Conservation (phyloP, 352 stramenopile species). For the Globisporangium apiculatum region DNA sequence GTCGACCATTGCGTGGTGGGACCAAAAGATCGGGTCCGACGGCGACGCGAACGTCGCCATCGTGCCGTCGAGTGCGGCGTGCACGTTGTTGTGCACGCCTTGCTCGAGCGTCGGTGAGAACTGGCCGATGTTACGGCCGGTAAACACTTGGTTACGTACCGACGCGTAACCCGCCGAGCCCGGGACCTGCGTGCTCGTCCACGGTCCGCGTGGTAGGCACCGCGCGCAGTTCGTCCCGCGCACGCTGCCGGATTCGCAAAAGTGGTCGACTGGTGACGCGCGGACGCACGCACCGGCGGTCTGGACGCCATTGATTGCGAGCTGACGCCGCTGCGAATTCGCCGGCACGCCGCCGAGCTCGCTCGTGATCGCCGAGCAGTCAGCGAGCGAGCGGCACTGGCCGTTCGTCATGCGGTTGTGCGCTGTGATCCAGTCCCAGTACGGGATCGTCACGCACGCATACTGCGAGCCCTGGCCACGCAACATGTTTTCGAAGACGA, state of each 20-base stretch:
- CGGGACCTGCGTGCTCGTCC: constrained; percentile 19
- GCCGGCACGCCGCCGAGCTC: constrained; percentile 27
- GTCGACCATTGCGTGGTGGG: constrained; percentile 41
- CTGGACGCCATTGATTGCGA: constrained; percentile 17
- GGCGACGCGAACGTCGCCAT: constrained; percentile 49
- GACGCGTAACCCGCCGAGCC: constrained; percentile 23
- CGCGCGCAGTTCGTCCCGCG: constrained; percentile 24
- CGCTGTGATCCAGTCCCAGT: constrained; percentile 44
- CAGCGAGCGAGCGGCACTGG: constrained; percentile 24
- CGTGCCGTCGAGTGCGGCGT: constrained; percentile 27
- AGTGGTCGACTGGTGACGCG: constrained; percentile 20
- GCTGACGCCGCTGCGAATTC: constrained; percentile 14
- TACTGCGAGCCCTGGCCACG: constrained; percentile 30
- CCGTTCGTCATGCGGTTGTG: constrained; percentile 13
- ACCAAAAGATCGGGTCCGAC: constrained; percentile 45
- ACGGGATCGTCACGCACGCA: constrained; percentile 52
- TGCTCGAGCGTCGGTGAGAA: constrained; percentile 43
- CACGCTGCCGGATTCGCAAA: constrained; percentile 19
- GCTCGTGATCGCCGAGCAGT: constrained; percentile 25
- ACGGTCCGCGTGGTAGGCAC: constrained; percentile 24
- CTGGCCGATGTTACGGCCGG: constrained; percentile 36
- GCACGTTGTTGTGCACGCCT: constrained; percentile 26
- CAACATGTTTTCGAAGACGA: constrained; percentile 75
- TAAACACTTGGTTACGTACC: constrained; percentile 44
- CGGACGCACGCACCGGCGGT: constrained; percentile 21